Percentiles rank a stretch among this genome's conserved stretches.
Evolutionary conservation across 2,329 filamentous ascomycete species (phyloP).

Genomic region (Fonsecaea pugnacius): DNA sequence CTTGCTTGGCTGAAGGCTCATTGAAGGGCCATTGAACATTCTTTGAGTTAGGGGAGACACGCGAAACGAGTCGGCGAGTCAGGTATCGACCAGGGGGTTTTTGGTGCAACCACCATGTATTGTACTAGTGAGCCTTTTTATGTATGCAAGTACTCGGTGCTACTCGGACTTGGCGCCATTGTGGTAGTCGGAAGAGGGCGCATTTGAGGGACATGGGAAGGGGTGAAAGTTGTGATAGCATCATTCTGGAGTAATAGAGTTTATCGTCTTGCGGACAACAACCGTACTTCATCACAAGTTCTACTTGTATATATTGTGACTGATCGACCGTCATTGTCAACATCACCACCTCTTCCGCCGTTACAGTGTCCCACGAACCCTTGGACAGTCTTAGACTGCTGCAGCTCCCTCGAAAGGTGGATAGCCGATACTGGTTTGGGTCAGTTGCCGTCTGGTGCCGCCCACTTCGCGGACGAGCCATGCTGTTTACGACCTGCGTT

Average conservation of each 20-base stretch:
- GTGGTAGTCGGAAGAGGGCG: background rate
- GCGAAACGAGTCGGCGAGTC: background rate
- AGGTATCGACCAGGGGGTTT: background rate
- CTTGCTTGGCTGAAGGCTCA: background rate
- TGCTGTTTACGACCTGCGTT: background rate
- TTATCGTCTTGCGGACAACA: background rate
- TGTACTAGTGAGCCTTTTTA: background rate
- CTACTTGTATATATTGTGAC: background rate
- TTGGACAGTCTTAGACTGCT: background rate
- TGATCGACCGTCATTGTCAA: background rate
- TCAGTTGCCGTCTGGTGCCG: background rate
- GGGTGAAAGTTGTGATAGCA: background rate
- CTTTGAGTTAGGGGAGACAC: constrained; percentile 1
- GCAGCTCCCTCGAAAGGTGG: background rate
- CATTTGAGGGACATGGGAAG: background rate
- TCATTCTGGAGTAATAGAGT: background rate
- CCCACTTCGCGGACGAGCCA: constrained; percentile 1
- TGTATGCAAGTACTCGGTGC: background rate
- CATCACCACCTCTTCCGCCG: background rate
- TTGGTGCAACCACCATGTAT: constrained; percentile 5
- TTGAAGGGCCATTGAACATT: background rate
- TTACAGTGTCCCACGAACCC: background rate
- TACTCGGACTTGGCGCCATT: background rate
- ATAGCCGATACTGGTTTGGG: background rate
- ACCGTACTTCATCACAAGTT: too few relatives aligned